Conservation (phyloP, 768 basidiomycete species). For the Punctularia strigosozonata region DNA sequence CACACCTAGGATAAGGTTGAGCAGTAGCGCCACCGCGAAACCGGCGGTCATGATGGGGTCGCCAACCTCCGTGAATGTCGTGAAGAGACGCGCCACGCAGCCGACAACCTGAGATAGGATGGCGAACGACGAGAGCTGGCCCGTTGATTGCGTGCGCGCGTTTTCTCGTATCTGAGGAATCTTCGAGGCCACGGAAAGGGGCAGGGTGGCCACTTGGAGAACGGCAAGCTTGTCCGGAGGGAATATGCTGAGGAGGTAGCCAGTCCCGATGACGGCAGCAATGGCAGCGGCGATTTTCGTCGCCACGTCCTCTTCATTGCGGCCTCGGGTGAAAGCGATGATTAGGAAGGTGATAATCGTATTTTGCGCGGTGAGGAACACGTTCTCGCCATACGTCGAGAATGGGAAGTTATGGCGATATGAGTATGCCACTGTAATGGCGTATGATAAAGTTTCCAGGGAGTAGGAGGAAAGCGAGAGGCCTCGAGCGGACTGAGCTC, state of each 20-base stretch:
- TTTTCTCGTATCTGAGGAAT: slow-evolving; percentile 89
- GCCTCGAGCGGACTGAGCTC: slow-evolving; percentile 70
- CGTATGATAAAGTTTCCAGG: slow-evolving; percentile 85
- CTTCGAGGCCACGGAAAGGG: slow-evolving; percentile 86
- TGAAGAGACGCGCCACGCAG: slow-evolving; percentile 87
- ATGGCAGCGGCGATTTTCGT: slow-evolving; percentile 20
- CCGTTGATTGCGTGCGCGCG: slow-evolving; percentile 62
- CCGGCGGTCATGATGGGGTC: slow-evolving; percentile 74
- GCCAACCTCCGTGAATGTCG: slow-evolving; percentile 81
- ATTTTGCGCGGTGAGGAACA: slow-evolving; percentile 88
- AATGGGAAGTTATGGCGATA: slow-evolving; percentile 82
- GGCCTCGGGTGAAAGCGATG: slow-evolving; percentile 44
- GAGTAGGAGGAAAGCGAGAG: slow-evolving; percentile 79
- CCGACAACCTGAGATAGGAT: slow-evolving; percentile 82
- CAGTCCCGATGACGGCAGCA: slow-evolving; percentile 21
- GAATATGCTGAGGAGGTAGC: slow-evolving; percentile 32
- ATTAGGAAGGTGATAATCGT: slow-evolving; percentile 82
- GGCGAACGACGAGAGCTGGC: slow-evolving; percentile 89
- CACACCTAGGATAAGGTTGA: slow-evolving; percentile 75
- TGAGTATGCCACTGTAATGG: slow-evolving; percentile 83
- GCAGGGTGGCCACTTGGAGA: slow-evolving; percentile 79
- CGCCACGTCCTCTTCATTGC: slow-evolving; percentile 15
- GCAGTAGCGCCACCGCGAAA: slow-evolving; percentile 68
- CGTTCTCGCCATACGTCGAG: slow-evolving; percentile 95
- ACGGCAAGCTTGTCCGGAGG: slow-evolving; percentile 43